Conservation (phyloP, 2,329 filamentous ascomycete genomes). For the Cylindrodendrum hubeiense region DNA sequence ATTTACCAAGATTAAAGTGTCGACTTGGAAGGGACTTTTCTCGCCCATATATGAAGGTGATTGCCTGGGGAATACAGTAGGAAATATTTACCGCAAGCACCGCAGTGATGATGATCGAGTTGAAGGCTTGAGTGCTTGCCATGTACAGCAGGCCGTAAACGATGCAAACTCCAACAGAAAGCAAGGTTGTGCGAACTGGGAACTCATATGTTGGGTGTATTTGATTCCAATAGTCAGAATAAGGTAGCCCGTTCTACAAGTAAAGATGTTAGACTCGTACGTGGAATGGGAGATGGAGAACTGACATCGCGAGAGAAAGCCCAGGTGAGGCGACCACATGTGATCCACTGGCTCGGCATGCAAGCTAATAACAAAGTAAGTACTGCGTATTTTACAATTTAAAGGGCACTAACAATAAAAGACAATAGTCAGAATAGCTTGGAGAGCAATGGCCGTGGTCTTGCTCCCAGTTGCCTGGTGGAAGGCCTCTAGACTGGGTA, state of each 20-base stretch:
- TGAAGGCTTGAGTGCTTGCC: slow-evolving; percentile 47
- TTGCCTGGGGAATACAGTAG: slow-evolving; percentile 45
- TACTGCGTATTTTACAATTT: neutral
- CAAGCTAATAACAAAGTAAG: slow-evolving; percentile 23
- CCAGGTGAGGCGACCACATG: slow-evolving; percentile 47
- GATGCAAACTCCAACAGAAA: slow-evolving; percentile 40
- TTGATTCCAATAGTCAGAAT: slow-evolving; percentile 39
- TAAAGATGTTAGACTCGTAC: neutral
- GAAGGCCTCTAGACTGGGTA: slow-evolving; percentile 36
- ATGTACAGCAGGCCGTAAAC: slow-evolving; percentile 50
- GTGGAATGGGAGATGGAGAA: neutral
- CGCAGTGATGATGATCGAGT: slow-evolving; percentile 48
- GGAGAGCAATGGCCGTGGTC: neutral
- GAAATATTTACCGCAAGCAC: slow-evolving; percentile 47
- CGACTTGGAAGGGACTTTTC: slow-evolving; percentile 32
- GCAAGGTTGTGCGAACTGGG: slow-evolving; percentile 45
- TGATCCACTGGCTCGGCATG: slow-evolving; percentile 47
- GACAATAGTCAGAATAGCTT: neutral
- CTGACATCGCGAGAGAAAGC: slow-evolving; percentile 49
- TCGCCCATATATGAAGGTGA: slow-evolving; percentile 34
- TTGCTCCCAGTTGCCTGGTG: slow-evolving; percentile 33
- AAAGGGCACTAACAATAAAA: slow-evolving; percentile 13
- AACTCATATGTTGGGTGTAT: slow-evolving; percentile 36
- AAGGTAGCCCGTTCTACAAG: slow-evolving; percentile 16
- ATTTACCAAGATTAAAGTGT: slow-evolving; percentile 33